Percentiles rank a stretch among this genome's conserved stretches.
These are phyloP conservation scores for Pestalotiopsis sp. DNA, from an alignment of 2,329 filamentous ascomycete genomes.

Conservation along the genomic window DNA sequence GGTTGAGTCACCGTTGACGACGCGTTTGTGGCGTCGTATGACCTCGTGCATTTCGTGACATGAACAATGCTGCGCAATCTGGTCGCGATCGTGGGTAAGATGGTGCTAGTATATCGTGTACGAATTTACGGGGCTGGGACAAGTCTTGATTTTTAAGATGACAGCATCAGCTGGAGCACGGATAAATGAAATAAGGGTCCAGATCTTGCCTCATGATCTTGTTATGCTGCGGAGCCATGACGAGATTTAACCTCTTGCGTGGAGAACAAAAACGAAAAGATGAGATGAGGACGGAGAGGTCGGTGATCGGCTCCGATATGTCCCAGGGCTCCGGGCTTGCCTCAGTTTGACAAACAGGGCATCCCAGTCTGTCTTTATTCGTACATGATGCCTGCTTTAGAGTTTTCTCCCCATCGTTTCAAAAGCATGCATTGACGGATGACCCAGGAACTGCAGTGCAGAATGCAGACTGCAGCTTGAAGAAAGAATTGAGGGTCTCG, in stretches of 20 bases:
- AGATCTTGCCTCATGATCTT: not conserved
- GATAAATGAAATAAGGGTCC: not conserved
- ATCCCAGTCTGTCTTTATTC: not conserved
- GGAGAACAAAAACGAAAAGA: not conserved
- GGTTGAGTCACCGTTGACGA: not conserved
- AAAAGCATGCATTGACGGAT: not conserved
- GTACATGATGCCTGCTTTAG: not conserved
- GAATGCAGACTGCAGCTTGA: not conserved
- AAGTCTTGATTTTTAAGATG: not conserved
- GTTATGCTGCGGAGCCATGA: not conserved
- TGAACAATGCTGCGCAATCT: not conserved
- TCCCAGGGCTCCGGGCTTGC: conserved; percentile 1
- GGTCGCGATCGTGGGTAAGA: too few species aligned
- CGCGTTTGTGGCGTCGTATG: not conserved
- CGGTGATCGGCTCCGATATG: conserved; percentile 2
- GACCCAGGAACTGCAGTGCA: not conserved
- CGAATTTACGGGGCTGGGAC: not conserved
- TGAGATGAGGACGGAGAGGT: not conserved
- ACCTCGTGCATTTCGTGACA: not conserved
- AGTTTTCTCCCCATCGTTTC: conserved; percentile 2
- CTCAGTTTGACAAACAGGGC: not conserved
- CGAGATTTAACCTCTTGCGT: not conserved
- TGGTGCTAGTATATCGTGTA: not conserved
- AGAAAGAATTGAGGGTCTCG: not conserved
- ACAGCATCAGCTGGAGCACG: not conserved